Evolutionary conservation across 2,329 filamentous ascomycete genomes (phyloP).

Genomic region (Mycosphaerella sp.): DNA sequence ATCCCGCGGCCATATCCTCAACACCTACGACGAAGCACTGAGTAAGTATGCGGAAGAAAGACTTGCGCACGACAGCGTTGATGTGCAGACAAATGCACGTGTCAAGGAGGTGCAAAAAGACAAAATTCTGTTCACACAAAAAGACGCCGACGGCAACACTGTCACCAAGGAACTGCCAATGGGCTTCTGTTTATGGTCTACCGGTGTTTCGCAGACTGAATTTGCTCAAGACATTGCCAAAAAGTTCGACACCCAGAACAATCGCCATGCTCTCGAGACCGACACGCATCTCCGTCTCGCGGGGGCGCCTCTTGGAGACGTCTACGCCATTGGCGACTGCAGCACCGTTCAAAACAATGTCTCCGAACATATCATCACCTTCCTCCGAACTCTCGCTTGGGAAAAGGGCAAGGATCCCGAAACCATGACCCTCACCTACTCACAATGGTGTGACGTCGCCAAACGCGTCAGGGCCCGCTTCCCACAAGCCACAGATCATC

Average conservation of each 20-base stretch:
- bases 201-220: slow-evolving; percentile 79
- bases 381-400: slow-evolving; percentile 83
- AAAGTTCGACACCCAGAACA: slow-evolving; percentile 75
- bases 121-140: slow-evolving; percentile 83
- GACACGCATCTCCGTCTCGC: slow-evolving; percentile 86
- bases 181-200: slow-evolving; percentile 97
- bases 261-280: slow-evolving; percentile 86
- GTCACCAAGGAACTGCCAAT: slow-evolving; percentile 91
- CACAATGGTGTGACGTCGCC: slow-evolving; percentile 82
- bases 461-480: slow-evolving; percentile 79
- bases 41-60: slow-evolving; percentile 87
- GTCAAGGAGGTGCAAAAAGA: slow-evolving; percentile 83
- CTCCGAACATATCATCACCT: slow-evolving; percentile 81
- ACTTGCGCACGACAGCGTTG: slow-evolving; percentile 84
- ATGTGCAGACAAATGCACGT: slow-evolving; percentile 85
- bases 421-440: slow-evolving; percentile 77
- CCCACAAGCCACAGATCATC: slow-evolving; percentile 80
- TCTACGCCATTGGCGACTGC: slow-evolving; percentile 96
- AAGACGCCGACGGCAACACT: slow-evolving; percentile 62
- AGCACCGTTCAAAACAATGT: slow-evolving; percentile 96
- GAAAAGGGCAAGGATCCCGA: slow-evolving; percentile 87
- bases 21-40: slow-evolving; percentile 94
- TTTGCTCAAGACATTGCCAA: slow-evolving; percentile 70
- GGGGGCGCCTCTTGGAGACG: slow-evolving; percentile 83
- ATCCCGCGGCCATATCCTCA: slow-evolving; percentile 87